phyloP scores from a whole-genome alignment of 176 grass and related monocot genomes.

The Cocos nucifera region DNA sequence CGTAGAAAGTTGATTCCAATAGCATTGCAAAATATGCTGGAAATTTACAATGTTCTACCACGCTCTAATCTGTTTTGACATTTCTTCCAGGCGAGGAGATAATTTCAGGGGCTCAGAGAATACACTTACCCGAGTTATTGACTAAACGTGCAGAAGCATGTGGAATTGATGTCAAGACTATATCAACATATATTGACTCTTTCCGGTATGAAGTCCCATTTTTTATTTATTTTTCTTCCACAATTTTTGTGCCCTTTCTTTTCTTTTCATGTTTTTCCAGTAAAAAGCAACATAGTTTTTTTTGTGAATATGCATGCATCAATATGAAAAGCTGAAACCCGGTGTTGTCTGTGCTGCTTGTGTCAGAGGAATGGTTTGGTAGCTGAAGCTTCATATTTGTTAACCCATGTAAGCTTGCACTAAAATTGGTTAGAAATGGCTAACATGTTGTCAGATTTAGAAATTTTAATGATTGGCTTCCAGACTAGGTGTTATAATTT shows the following conservation, averaged over 20 bases:
- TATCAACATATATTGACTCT: conserved; percentile 69
- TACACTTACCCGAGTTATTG: conserved; percentile 75
- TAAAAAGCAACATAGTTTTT: too few relatives aligned
- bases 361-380: too few relatives aligned
- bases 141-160: conserved; percentile 59
- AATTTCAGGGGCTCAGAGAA: conserved; percentile 88
- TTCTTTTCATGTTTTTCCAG: not conserved
- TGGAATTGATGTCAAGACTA: conserved; percentile 74
- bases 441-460: too few relatives aligned
- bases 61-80: not conserved
- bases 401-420: too few relatives aligned
- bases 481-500: too few relatives aligned
- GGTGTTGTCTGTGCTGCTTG: too few relatives aligned
- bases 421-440: too few relatives aligned
- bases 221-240: not conserved
- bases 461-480: too few relatives aligned
- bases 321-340: too few relatives aligned
- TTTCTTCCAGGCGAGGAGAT: conserved; percentile 60
- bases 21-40: not conserved
- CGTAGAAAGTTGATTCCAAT: not conserved
- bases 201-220: conserved; percentile 38
- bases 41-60: not conserved
- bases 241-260: not conserved
- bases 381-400: too few relatives aligned
- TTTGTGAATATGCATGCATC: too few relatives aligned